These are phyloP conservation scores for Aspergillus sp. DNA, from an alignment of 2,329 filamentous ascomycete species.

Conservation along the genomic window DNA sequence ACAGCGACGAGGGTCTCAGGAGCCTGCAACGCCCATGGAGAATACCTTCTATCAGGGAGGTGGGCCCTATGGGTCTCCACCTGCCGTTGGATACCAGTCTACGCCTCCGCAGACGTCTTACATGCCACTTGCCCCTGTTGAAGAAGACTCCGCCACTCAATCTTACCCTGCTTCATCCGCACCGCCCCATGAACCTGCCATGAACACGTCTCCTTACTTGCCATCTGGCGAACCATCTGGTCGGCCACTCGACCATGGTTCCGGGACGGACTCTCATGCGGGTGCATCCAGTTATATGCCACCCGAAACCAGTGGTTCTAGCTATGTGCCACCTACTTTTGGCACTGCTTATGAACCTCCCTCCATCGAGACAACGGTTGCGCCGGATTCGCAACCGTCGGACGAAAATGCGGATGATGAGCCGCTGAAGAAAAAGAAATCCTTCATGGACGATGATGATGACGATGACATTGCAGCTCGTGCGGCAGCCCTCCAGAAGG, in stretches of 20 bases:
- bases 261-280: slow-evolving; percentile 19
- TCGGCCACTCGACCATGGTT: slow-evolving; percentile 20
- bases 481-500: slow-evolving; percentile 53
- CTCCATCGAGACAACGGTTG: slow-evolving; percentile 33
- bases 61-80: slow-evolving; percentile 32
- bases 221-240: slow-evolving; percentile 20
- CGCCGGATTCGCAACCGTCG: slow-evolving; percentile 43
- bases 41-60: slow-evolving; percentile 31
- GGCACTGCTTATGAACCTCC: slow-evolving; percentile 37
- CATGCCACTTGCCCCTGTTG: slow-evolving; percentile 40
- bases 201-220: slow-evolving; percentile 30
- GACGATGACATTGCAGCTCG: slow-evolving; percentile 62
- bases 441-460: slow-evolving; percentile 79
- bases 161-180: slow-evolving; percentile 19
- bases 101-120: slow-evolving; percentile 40
- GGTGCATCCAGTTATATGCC: slow-evolving; percentile 35
- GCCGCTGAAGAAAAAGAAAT: slow-evolving; percentile 69
- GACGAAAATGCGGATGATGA: slow-evolving; percentile 56
- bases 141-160: slow-evolving; percentile 34
- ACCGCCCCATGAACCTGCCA: slow-evolving; percentile 21
- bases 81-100: slow-evolving; percentile 31
- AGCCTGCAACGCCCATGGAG: slow-evolving; percentile 35
- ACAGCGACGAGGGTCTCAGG: slow-evolving; percentile 38
- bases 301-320: slow-evolving; percentile 13
- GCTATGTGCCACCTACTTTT: slow-evolving; percentile 4